Percentiles rank a stretch among this genome's conserved stretches.
Evolutionary conservation across 495 filamentous ascomycete genomes (phyloP).

Genomic region (Penicillium coffeae): DNA sequence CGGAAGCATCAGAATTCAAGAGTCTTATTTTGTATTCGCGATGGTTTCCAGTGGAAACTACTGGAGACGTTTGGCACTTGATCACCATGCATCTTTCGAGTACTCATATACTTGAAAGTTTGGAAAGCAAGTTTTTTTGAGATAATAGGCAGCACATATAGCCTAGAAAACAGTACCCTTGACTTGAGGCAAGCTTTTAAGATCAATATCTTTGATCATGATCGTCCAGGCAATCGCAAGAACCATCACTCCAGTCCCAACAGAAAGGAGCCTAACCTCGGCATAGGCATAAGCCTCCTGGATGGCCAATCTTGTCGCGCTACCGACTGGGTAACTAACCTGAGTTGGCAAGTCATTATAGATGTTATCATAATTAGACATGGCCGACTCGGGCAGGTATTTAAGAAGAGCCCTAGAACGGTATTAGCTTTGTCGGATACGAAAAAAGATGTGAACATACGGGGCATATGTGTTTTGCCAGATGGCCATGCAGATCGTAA

Average conservation of each 20-base stretch:
- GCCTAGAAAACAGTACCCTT: slow-evolving; percentile 20
- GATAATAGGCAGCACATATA: background rate
- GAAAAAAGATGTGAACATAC: too few species aligned
- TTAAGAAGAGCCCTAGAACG: too few species aligned
- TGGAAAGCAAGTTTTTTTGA: too few species aligned
- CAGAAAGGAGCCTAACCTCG: slow-evolving; percentile 50
- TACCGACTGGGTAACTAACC: slow-evolving; percentile 45
- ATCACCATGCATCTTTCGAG: too few species aligned
- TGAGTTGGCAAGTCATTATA: slow-evolving; percentile 46
- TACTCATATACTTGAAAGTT: too few species aligned
- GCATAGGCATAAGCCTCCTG: slow-evolving; percentile 49
- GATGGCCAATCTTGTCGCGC: slow-evolving; percentile 47
- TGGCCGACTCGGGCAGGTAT: slow-evolving; percentile 47
- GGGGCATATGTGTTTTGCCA: slow-evolving; percentile 62
- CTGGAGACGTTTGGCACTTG: too few species aligned
- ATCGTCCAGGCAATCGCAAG: slow-evolving; percentile 38
- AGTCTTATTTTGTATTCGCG: too few species aligned
- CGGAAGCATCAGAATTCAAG: too few species aligned
- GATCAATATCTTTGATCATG: slow-evolving; percentile 51
- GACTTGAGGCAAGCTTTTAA: slow-evolving; percentile 47
- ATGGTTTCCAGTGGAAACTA: too few species aligned
- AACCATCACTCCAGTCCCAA: slow-evolving; percentile 36
- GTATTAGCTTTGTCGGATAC: too few species aligned
- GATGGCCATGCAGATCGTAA: slow-evolving; percentile 55
- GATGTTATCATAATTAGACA: slow-evolving; percentile 40